These are phyloP conservation scores for Scedosporium aurantiacum DNA, from an alignment of 2,329 filamentous ascomycete species.

Conservation along the genomic window DNA sequence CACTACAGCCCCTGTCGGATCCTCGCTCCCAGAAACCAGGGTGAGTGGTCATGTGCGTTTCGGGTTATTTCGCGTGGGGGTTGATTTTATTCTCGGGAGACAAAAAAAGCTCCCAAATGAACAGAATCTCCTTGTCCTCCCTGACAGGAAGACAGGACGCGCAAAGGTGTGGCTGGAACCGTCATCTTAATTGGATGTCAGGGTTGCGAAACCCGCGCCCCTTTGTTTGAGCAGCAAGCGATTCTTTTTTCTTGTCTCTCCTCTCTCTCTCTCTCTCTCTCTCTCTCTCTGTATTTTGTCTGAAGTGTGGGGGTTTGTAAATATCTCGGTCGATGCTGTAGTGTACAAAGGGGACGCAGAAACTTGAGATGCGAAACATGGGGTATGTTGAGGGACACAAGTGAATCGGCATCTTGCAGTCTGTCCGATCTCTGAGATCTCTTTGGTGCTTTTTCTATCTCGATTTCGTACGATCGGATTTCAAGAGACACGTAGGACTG, in stretches of 20 bases:
- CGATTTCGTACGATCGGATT: not conserved
- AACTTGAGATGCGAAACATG: not conserved
- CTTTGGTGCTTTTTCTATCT: not conserved
- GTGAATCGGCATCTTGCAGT: not conserved
- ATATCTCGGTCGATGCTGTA: no score
- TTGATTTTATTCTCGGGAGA: not conserved
- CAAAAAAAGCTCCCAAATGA: not conserved
- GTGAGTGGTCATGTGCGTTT: not conserved
- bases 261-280: no score
- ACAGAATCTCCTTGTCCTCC: not conserved
- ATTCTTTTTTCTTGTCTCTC: no score
- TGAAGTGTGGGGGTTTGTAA: no score
- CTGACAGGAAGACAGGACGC: not conserved
- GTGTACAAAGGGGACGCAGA: not conserved
- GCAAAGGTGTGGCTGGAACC: not conserved
- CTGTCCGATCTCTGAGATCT: not conserved
- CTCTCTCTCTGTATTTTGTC: no score
- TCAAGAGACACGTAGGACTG: not conserved
- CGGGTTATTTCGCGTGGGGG: constrained; percentile 2
- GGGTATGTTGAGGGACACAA: not conserved
- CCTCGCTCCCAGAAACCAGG: not conserved
- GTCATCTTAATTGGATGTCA: not conserved
- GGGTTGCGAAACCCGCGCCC: not conserved
- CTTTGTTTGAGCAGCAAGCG: not conserved
- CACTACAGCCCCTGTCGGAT: not conserved